A percentile compares a stretch with the other conserved stretches of the same genome.
phyloP scores from a whole-genome alignment of 176 grass and related monocot genomes.

The Musa beccarii region DNA sequence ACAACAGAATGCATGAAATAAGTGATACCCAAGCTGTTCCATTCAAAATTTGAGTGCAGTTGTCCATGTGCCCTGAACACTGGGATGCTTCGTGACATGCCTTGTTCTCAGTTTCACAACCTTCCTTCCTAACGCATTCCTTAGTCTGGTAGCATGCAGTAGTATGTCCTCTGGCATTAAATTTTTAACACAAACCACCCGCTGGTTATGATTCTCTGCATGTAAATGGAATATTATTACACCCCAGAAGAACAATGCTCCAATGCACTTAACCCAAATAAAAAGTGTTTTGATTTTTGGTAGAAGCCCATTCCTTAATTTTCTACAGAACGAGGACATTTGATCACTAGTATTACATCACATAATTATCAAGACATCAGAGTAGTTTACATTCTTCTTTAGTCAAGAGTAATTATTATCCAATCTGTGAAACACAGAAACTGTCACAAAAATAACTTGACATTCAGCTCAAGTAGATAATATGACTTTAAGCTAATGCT shows the following conservation, averaged over 20 bases:
- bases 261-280: too few species aligned
- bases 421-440: neutral
- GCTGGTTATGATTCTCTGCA: slow-evolving; percentile 74
- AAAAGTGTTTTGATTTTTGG: too few species aligned
- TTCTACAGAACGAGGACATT: too few species aligned
- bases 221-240: neutral
- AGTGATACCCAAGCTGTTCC: neutral
- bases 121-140: slow-evolving; percentile 74
- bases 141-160: slow-evolving; percentile 70
- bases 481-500: neutral
- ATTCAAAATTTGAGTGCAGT: slow-evolving; percentile 61
- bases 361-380: neutral
- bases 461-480: neutral
- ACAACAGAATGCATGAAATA: neutral
- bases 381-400: too few species aligned
- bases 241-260: neutral
- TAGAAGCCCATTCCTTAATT: too few species aligned
- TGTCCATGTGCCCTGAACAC: slow-evolving; percentile 78
- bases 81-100: slow-evolving; percentile 60
- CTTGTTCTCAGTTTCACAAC: slow-evolving; percentile 81
- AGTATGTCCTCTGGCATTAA: slow-evolving; percentile 59
- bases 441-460: neutral
- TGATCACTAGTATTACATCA: too few species aligned
- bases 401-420: too few species aligned
- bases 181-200: slow-evolving; percentile 75